Evolutionary conservation across 495 filamentous ascomycete species (phyloP).

Genomic region (Penicillium argentinense): DNA sequence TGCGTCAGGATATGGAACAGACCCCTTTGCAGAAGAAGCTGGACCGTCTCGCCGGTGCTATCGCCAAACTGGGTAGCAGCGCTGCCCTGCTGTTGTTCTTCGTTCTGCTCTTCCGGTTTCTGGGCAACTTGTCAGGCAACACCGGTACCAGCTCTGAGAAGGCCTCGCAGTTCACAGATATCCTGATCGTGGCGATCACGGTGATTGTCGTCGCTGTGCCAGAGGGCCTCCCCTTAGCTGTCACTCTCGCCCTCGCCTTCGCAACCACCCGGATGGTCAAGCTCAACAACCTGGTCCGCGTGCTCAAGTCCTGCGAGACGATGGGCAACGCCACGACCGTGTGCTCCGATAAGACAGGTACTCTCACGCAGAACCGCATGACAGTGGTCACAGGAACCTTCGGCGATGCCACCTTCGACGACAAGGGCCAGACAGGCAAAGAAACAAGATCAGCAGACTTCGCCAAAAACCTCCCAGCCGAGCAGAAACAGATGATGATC

Average conservation of each 20-base stretch:
- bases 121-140: constrained; percentile 54
- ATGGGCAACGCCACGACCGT: constrained; percentile 72
- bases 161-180: constrained; percentile 62
- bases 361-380: constrained; percentile 71
- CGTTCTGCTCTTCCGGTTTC: constrained; percentile 60
- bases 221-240: constrained; percentile 66
- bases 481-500: constrained; percentile 47
- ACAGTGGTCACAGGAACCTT: constrained; percentile 63
- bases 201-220: constrained; percentile 71
- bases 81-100: constrained; percentile 64
- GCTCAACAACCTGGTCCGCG: constrained; percentile 66
- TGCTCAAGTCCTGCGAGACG: constrained; percentile 65
- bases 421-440: constrained; percentile 49
- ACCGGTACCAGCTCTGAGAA: constrained; percentile 45
- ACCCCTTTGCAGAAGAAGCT: constrained; percentile 67
- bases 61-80: constrained; percentile 65
- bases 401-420: too few relatives aligned
- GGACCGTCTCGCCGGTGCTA: constrained; percentile 56
- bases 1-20: constrained; percentile 60
- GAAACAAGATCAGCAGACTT: constrained; percentile 35
- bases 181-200: constrained; percentile 67
- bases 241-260: constrained; percentile 68
- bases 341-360: constrained; percentile 70
- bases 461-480: constrained; percentile 38
- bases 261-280: constrained; percentile 69